Percentiles rank a stretch among this genome's conserved stretches.
Conservation (phyloP, 768 basidiomycete species). For the Boletellus ananiceps region DNA sequence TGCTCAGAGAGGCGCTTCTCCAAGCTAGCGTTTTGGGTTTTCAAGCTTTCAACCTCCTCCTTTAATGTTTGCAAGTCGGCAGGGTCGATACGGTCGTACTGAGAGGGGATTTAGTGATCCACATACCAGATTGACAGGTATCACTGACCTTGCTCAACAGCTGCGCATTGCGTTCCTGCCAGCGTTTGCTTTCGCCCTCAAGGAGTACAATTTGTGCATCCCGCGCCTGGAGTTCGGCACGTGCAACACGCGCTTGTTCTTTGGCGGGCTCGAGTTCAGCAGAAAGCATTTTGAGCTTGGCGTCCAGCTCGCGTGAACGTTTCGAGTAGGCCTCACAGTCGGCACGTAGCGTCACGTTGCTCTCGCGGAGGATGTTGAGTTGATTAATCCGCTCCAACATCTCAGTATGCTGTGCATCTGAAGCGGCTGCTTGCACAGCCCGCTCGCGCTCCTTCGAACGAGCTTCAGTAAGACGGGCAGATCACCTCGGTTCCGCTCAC, state of each 20-base stretch:
- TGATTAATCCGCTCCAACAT: slow-evolving; percentile 84
- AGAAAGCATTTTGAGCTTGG: slow-evolving; percentile 52
- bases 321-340: slow-evolving; percentile 71
- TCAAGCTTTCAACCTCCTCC: slow-evolving; percentile 60
- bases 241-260: slow-evolving; percentile 59
- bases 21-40: slow-evolving; percentile 37
- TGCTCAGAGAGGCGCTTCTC: slow-evolving; percentile 29
- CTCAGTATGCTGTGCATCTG: slow-evolving; percentile 77
- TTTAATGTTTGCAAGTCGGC: slow-evolving; percentile 76
- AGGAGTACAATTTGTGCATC: slow-evolving; percentile 63
- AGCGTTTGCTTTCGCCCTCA: slow-evolving; percentile 71
- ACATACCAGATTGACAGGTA: not conserved
- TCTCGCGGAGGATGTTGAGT: slow-evolving; percentile 79
- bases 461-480: not conserved
- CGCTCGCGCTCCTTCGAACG: slow-evolving; percentile 69
- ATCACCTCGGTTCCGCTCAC: slow-evolving; percentile 32
- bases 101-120: slow-evolving; percentile 1
- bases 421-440: slow-evolving; percentile 63
- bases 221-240: slow-evolving; percentile 72
- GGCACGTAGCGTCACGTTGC: slow-evolving; percentile 78
- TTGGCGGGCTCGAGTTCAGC: slow-evolving; percentile 69
- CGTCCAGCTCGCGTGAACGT: slow-evolving; percentile 62
- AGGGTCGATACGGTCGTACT: slow-evolving; percentile 89
- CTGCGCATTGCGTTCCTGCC: slow-evolving; percentile 82
- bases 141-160: slow-evolving; percentile 67